Evolutionary conservation across 2,329 filamentous ascomycete genomes (phyloP).

Genomic region (Plectosphaerella sp.): DNA sequence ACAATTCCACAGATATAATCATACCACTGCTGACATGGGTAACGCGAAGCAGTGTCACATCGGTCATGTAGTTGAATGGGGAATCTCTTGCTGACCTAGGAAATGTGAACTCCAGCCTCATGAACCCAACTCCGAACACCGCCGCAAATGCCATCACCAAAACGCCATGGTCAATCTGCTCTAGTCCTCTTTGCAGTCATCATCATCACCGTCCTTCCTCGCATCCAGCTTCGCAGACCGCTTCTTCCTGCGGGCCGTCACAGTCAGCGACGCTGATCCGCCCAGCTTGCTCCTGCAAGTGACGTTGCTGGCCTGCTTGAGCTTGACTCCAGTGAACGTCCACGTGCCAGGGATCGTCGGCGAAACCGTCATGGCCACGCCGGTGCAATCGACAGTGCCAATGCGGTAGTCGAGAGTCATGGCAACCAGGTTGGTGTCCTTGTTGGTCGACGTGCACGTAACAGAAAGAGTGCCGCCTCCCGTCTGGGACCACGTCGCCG

Average conservation of each 20-base stretch:
- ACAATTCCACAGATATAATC: no score
- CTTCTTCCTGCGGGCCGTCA: not conserved
- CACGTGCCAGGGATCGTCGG: conserved; percentile 5
- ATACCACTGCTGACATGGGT: no score
- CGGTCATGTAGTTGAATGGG: no score
- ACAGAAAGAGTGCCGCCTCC: conserved; percentile 11
- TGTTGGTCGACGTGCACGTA: conserved; percentile 8
- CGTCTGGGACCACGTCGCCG: conserved; percentile 7
- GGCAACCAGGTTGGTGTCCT: conserved; percentile 4
- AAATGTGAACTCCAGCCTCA: no score
- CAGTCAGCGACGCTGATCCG: not conserved
- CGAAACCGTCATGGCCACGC: conserved; percentile 5
- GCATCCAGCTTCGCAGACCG: not conserved
- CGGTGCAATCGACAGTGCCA: conserved; percentile 13
- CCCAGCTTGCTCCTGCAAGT: conserved; percentile 9
- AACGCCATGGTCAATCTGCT: not conserved
- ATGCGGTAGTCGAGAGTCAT: conserved; percentile 17
- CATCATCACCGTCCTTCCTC: not conserved
- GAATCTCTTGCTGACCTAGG: no score
- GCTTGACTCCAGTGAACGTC: conserved; percentile 9
- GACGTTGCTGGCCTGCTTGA: conserved; percentile 11
- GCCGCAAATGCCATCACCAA: no score
- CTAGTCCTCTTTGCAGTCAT: not conserved
- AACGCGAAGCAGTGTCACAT: no score
- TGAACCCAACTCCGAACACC: no score